phyloP scores from a whole-genome alignment of 2,329 filamentous ascomycete genomes.

The Fusarium caatingaense region DNA sequence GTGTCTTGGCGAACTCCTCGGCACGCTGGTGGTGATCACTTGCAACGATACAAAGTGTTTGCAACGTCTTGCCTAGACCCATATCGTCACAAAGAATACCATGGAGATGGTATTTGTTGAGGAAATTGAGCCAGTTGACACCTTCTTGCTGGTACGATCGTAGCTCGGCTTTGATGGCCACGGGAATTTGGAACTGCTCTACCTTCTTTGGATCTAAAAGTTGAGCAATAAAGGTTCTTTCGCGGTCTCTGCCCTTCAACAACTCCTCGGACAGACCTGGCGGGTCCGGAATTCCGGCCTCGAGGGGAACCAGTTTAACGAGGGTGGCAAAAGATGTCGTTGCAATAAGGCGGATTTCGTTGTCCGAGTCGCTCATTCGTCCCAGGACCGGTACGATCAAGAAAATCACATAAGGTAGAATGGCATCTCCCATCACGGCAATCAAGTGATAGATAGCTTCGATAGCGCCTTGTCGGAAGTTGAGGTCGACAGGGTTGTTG shows the following conservation, averaged over 20 bases:
- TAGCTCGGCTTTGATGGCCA: slow-evolving; percentile 95
- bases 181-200: slow-evolving; percentile 91
- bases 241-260: slow-evolving; percentile 88
- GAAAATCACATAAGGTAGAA: slow-evolving; percentile 98
- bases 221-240: slow-evolving; percentile 96
- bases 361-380: slow-evolving; percentile 98
- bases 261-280: slow-evolving; percentile 91
- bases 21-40: slow-evolving; percentile 96
- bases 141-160: slow-evolving; percentile 98
- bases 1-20: slow-evolving; percentile 87
- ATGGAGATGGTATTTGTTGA: slow-evolving; percentile 97
- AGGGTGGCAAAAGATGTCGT: slow-evolving; percentile 97
- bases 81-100: slow-evolving; percentile 99
- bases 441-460: slow-evolving; percentile 98
- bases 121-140: slow-evolving; percentile 98
- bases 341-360: slow-evolving; percentile 91
- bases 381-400: slow-evolving; percentile 96
- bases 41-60: slow-evolving; percentile 97
- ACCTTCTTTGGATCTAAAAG: slow-evolving; percentile 98
- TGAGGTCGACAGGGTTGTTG: slow-evolving; percentile 87
- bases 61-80: slow-evolving; percentile 97
- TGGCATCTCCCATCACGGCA: slow-evolving; percentile 96
- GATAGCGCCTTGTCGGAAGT: slow-evolving; percentile 90
- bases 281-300: slow-evolving; percentile 96
- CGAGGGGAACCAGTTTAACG: slow-evolving; percentile 95